Base-by-base conservation (phyloP, 257 asterid species). In the Craterostigma plantagineum region DNA sequence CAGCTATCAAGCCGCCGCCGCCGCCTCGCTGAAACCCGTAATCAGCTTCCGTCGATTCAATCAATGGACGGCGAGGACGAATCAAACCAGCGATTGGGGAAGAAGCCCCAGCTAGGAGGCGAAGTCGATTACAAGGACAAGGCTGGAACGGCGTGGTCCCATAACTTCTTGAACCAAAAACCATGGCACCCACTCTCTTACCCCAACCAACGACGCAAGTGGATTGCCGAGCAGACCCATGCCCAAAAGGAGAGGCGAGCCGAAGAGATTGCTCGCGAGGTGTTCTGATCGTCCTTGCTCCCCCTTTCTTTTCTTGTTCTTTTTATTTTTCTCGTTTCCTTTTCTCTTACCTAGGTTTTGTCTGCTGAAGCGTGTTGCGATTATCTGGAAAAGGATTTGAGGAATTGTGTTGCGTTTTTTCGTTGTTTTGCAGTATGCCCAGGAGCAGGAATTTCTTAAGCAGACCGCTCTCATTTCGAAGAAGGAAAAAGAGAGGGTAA, bases 131-230 rank as follows among this genome's bases (percentile, higher is more conserved):
- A 71, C 83, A 82, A 57, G 53, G 72, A 86, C 14, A 90, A 76
- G 68, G 59, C 98, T 4, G 98, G 98, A 0, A 90, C 98, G 4
- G 98, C 98, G 1, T 90, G 98, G 98, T 90, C 98, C 33, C 98
- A 90, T 65, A 47, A 61, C 11, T 90, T 57, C 72, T 83, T 90
- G 45, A 90, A 90, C 60, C 98, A 90, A 81, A 90, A 90, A 66
- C 98, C 98, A 8, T 90, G 98, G 95, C 95, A 90, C 33, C 98
- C 98, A 34, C 95, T 90, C 38, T 90, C 98, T 48, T 90, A 90
- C 58, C 98, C 98, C 27, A 90, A 90, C 55, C 98, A 90, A 64
- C 95, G 98, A 57, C 95, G 98, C 50, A 90, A 90, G 49, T 79
- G 98, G 98, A 90, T 90, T 53, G 98, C 98, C 54, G 98, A 90